Conservation (phyloP, 495 filamentous ascomycete species). For the Hyaloscypha finlandica region DNA sequence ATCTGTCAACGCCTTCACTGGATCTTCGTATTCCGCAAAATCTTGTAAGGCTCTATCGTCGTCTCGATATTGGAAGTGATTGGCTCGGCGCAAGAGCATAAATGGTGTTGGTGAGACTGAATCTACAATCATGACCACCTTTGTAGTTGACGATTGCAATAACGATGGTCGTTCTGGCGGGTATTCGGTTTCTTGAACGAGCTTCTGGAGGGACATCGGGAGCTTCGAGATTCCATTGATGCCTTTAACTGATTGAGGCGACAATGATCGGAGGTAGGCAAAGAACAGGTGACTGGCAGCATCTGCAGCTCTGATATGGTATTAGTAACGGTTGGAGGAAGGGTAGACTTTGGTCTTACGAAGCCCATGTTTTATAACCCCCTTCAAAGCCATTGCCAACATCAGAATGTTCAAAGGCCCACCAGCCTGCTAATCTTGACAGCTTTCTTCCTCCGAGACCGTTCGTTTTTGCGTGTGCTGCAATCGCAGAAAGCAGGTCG, state of each 20-base stretch:
- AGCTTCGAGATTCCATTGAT: conserved; percentile 77
- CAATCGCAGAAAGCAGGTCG: conserved; percentile 81
- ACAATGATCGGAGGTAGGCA: conserved; percentile 87
- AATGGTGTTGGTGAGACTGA: conserved; percentile 95
- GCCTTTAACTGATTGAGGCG: conserved; percentile 71
- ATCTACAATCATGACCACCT: conserved; percentile 96
- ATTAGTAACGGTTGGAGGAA: conserved; percentile 27
- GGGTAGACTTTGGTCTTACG: conserved; percentile 12
- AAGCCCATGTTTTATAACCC: conserved; percentile 81
- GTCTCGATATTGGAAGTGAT: conserved; percentile 92
- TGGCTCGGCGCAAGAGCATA: conserved; percentile 84
- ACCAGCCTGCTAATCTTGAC: conserved; percentile 95
- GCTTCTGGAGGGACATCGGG: conserved; percentile 85
- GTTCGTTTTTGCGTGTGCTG: conserved; percentile 85
- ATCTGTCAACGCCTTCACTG: conserved; percentile 83
- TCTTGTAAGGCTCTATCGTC: conserved; percentile 79
- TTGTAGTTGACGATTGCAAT: conserved; percentile 77
- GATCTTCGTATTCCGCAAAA: conserved; percentile 88
- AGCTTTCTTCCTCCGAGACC: conserved; percentile 92
- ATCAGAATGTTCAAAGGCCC: conserved; percentile 93
- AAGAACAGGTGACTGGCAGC: conserved; percentile 97
- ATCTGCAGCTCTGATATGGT: conserved; percentile 75
- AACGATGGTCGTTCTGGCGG: conserved; percentile 79
- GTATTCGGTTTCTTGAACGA: conserved; percentile 93
- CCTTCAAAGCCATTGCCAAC: conserved; percentile 91